Conservation (phyloP, 768 basidiomycete genomes). For the Sarcodon aspratus region DNA sequence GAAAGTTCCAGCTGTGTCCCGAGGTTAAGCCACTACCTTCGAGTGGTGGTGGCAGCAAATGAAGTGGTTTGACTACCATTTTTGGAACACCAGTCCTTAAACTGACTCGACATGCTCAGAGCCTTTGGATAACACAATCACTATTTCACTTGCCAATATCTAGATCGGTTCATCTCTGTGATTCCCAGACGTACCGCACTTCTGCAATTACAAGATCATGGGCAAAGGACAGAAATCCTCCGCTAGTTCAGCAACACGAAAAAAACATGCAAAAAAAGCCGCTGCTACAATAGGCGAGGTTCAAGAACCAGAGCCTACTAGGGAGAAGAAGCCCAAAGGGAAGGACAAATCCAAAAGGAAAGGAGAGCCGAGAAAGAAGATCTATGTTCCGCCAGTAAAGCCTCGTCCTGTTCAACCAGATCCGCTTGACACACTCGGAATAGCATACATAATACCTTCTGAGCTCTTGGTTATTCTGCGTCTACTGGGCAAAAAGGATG, state of each 20-base stretch:
- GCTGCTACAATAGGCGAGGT: slow-evolving; percentile 23
- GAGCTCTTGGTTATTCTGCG: slow-evolving; percentile 77
- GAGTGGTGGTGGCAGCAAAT: too few species aligned
- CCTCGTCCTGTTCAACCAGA: slow-evolving; percentile 66
- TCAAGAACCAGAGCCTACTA: slow-evolving; percentile 14
- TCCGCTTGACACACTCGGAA: slow-evolving; percentile 77
- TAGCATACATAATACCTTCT: slow-evolving; percentile 63
- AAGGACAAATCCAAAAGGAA: slow-evolving; percentile 43
- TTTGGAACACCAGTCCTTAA: too few species aligned
- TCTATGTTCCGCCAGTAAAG: slow-evolving; percentile 80
- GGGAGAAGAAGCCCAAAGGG: slow-evolving; percentile 32
- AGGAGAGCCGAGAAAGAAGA: slow-evolving; percentile 72
- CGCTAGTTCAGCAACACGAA: slow-evolving; percentile 76
- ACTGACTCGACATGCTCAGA: too few species aligned
- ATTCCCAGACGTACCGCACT: too few species aligned
- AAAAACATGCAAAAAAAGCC: slow-evolving; percentile 83
- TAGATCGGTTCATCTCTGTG: too few species aligned
- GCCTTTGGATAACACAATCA: too few species aligned
- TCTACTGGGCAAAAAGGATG: slow-evolving; percentile 81
- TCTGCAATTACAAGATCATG: slow-evolving; percentile 16
- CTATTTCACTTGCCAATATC: too few species aligned
- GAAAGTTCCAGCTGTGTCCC: background rate
- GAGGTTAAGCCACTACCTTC: background rate
- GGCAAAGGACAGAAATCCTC: slow-evolving; percentile 55
- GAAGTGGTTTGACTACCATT: too few species aligned